Percentiles rank a stretch among this genome's conserved stretches.
Evolutionary conservation across 2,329 filamentous ascomycete genomes (phyloP).

Genomic region (Amauroascus niger): DNA sequence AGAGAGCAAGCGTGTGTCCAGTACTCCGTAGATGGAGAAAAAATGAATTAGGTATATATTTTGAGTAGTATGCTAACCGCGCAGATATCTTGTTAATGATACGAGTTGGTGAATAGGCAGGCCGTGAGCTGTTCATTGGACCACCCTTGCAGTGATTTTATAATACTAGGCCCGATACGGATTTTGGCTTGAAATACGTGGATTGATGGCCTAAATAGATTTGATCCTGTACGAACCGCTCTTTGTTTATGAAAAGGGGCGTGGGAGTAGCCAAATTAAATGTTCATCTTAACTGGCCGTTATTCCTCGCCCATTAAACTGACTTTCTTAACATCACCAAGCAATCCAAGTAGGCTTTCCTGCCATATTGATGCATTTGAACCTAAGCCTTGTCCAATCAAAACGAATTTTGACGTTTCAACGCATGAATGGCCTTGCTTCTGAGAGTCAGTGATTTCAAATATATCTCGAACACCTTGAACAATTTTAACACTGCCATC

Average conservation of each 20-base stretch:
- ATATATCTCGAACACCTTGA: conserved; percentile 86
- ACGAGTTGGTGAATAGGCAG: no score
- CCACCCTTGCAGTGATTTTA: no score
- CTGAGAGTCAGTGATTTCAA: conserved; percentile 69
- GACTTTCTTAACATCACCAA: background rate
- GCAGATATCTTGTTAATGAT: no score
- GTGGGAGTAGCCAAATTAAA: background rate
- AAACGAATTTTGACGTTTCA: conserved; percentile 36
- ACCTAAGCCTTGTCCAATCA: conserved; percentile 40
- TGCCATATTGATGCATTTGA: conserved; percentile 26
- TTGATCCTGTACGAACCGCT: no score
- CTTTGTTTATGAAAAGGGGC: no score
- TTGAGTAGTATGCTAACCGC: no score
- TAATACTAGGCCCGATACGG: no score
- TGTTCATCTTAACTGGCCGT: background rate
- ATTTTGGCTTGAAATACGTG: no score
- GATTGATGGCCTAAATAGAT: no score
- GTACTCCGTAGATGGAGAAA: no score
- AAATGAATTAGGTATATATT: no score
- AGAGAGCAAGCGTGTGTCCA: background rate
- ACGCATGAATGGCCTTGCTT: conserved; percentile 18
- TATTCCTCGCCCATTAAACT: background rate
- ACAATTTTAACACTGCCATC: conserved; percentile 60
- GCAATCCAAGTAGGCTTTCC: conserved; percentile 23
- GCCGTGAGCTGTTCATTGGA: no score